phyloP scores from a whole-genome alignment of 352 stramenopile species.

The Pythium scleroteichum region DNA sequence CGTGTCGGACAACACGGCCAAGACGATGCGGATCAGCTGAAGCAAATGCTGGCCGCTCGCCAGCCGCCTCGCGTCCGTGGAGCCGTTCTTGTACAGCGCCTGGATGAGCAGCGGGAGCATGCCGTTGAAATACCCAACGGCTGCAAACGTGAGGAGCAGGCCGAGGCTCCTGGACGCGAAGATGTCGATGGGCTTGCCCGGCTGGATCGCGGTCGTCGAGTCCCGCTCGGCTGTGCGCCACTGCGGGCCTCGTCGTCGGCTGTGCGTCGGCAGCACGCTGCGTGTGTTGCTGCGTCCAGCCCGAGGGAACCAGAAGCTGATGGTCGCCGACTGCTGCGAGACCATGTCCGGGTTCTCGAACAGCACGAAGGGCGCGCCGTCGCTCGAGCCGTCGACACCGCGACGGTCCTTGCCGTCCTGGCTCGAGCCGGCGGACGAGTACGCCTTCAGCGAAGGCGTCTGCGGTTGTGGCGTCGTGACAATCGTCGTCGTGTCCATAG shows the following conservation, averaged over 20 bases:
- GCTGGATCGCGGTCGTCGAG: conserved; percentile 16
- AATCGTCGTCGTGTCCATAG: too few species aligned
- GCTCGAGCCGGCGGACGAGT: not conserved
- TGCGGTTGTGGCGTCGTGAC: too few species aligned
- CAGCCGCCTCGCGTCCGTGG: not conserved
- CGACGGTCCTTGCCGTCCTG: not conserved
- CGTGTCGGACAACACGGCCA: conserved; percentile 6
- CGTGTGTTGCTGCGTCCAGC: not conserved
- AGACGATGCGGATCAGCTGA: conserved; percentile 3
- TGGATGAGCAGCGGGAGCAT: conserved; percentile 9
- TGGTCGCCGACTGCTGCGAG: conserved; percentile 13
- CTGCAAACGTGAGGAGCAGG: conserved; percentile 18
- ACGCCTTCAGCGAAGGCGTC: too few species aligned
- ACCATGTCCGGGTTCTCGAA: not conserved
- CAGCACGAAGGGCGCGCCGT: conserved; percentile 5
- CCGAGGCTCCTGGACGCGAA: conserved; percentile 14
- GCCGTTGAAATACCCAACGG: conserved; percentile 20
- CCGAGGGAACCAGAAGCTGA: conserved; percentile 29
- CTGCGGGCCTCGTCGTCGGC: not conserved
- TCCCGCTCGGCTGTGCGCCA: not conserved
- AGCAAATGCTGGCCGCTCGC: not conserved
- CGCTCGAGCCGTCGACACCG: not conserved
- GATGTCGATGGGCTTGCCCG: conserved; percentile 10
- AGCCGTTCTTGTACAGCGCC: conserved; percentile 5
- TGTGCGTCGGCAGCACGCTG: not conserved